These are phyloP conservation scores for Tetracentron sinense DNA, from an alignment of 164 flowering plant genomes.

Conservation along the genomic window DNA sequence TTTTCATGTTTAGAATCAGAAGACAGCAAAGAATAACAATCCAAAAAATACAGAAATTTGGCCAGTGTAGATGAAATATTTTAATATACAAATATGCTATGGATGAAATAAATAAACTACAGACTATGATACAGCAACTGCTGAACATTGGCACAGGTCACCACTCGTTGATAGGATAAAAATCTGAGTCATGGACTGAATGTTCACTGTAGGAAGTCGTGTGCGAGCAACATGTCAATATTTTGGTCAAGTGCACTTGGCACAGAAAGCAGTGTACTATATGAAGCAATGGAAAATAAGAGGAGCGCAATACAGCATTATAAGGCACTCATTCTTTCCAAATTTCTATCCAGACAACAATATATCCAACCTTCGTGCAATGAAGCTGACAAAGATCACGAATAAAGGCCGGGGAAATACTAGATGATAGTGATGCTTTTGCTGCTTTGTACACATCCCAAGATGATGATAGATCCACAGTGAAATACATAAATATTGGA, in stretches of 20 bases:
- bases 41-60: too few relatives aligned
- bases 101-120: too few relatives aligned
- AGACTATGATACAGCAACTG: background rate
- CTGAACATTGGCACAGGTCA: background rate
- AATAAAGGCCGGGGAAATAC: conserved; percentile 16
- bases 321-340: background rate
- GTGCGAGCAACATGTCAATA: background rate
- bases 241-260: background rate
- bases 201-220: too few relatives aligned
- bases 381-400: conserved; percentile 24
- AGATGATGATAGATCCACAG: conserved; percentile 22
- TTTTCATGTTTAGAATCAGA: too few relatives aligned
- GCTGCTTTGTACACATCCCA: conserved; percentile 29
- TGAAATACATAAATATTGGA: conserved; percentile 25
- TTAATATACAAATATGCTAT: too few relatives aligned
- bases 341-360: too few relatives aligned
- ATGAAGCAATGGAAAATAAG: background rate
- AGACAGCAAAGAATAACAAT: too few relatives aligned
- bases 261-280: background rate
- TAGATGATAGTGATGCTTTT: conserved; percentile 22
- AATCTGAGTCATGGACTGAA: background rate
- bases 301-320: background rate
- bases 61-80: too few relatives aligned
- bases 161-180: background rate
- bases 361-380: conserved; percentile 20